Evolutionary conservation across 352 stramenopile genomes (phyloP).

Genomic region (Peronospora belbahrii): DNA sequence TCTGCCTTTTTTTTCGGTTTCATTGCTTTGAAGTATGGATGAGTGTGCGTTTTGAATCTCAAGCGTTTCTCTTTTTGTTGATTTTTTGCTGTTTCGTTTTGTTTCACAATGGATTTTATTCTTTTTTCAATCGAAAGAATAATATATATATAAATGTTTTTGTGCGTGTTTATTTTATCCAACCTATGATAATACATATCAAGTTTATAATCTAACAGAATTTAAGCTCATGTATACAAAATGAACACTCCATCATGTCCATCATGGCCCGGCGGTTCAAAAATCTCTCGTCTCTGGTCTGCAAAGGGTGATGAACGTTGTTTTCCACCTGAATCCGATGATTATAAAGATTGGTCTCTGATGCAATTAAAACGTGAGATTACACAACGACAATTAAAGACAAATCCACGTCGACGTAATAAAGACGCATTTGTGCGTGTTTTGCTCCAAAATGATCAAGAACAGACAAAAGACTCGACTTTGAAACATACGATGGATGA

Average conservation of each 20-base stretch:
- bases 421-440: constrained; percentile 41
- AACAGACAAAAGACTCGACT: neutral
- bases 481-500: constrained; percentile 10
- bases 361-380: constrained; percentile 51
- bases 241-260: constrained; percentile 21
- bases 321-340: constrained; percentile 36
- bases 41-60: no score
- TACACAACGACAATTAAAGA: constrained; percentile 39
- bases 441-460: constrained; percentile 26
- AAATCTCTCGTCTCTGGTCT: constrained; percentile 36
- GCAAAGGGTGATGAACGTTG: constrained; percentile 36
- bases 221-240: neutral
- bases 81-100: no score
- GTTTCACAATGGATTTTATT: no score
- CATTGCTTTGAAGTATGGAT: no score
- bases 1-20: no score
- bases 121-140: no score
- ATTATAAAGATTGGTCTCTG: constrained; percentile 47
- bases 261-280: constrained; percentile 16
- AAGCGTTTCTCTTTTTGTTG: no score
- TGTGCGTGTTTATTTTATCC: no score
- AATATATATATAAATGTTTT: no score
- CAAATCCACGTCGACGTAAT: constrained; percentile 34
- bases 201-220: no score
- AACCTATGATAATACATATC: no score